Percentiles rank a stretch among this genome's conserved stretches.
These are phyloP conservation scores for Cryptococcus jaspeensis DNA, from an alignment of 1,284 basidiomycete genomes.

Conservation along the genomic window DNA sequence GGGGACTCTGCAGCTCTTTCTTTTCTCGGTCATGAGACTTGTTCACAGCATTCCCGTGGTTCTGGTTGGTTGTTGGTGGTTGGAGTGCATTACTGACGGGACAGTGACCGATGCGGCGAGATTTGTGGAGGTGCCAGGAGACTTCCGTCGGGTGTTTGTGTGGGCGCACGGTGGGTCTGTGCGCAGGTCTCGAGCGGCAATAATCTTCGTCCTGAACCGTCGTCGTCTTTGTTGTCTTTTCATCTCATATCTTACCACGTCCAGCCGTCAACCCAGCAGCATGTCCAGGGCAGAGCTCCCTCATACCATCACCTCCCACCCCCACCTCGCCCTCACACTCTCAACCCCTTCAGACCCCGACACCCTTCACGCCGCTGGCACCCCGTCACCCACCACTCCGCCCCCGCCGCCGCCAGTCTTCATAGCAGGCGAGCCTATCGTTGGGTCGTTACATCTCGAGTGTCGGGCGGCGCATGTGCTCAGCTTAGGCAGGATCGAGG, in stretches of 20 bases:
- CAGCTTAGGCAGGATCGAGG: neutral
- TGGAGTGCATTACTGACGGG: neutral
- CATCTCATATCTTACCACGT: too few species aligned
- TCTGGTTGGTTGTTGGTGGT: neutral
- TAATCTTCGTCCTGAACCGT: too few species aligned
- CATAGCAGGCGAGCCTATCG: neutral
- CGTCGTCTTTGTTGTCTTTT: too few species aligned
- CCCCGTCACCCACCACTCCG: too few species aligned
- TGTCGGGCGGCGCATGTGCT: neutral
- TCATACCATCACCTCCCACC: neutral
- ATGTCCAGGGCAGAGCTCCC: conserved; percentile 1
- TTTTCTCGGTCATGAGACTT: conserved; percentile 5
- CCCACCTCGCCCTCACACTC: neutral
- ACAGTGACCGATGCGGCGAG: neutral
- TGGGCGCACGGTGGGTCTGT: too few species aligned
- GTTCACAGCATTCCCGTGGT: neutral
- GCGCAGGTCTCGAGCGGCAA: too few species aligned
- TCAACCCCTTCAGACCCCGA: neutral
- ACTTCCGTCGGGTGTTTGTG: neutral
- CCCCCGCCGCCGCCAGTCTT: neutral
- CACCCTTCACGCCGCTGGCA: too few species aligned
- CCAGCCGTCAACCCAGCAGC: neutral
- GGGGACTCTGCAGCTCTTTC: neutral
- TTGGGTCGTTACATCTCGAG: neutral
- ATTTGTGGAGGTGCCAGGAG: neutral